These are phyloP conservation scores for Aphanomyces stellatus DNA, from an alignment of 352 stramenopile genomes.

Conservation along the genomic window DNA sequence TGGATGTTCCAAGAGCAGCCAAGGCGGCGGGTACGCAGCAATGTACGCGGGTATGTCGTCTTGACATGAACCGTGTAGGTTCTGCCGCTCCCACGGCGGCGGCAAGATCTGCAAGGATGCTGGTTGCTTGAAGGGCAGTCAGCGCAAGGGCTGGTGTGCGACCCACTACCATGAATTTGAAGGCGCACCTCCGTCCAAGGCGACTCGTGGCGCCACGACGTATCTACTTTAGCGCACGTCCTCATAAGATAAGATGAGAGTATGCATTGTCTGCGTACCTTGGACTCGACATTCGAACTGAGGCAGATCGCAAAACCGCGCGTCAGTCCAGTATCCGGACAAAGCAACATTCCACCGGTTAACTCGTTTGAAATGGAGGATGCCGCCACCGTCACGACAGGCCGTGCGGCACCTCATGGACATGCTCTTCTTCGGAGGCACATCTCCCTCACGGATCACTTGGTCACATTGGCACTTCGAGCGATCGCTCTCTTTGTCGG, in stretches of 20 bases:
- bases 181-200: background rate
- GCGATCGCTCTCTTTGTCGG: background rate
- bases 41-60: too few relatives aligned
- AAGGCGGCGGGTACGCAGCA: conserved; percentile 11
- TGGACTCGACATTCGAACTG: too few relatives aligned
- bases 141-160: conserved; percentile 83
- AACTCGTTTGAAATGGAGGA: too few relatives aligned
- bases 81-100: conserved; percentile 67
- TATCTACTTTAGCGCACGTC: too few relatives aligned
- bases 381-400: too few relatives aligned
- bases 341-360: too few relatives aligned
- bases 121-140: conserved; percentile 77
- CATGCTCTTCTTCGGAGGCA: background rate
- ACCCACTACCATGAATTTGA: conserved; percentile 40
- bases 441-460: background rate
- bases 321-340: too few relatives aligned
- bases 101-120: conserved; percentile 78
- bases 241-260: too few relatives aligned
- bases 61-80: conserved; percentile 46
- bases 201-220: background rate
- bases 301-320: too few relatives aligned
- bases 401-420: too few relatives aligned
- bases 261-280: too few relatives aligned
- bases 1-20: conserved; percentile 15
- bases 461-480: background rate